Percentiles rank a stretch among this genome's conserved stretches.
Conservation (phyloP, 192 early-diverging fungal genomes). For the Borealophlyctis nickersoniae region DNA sequence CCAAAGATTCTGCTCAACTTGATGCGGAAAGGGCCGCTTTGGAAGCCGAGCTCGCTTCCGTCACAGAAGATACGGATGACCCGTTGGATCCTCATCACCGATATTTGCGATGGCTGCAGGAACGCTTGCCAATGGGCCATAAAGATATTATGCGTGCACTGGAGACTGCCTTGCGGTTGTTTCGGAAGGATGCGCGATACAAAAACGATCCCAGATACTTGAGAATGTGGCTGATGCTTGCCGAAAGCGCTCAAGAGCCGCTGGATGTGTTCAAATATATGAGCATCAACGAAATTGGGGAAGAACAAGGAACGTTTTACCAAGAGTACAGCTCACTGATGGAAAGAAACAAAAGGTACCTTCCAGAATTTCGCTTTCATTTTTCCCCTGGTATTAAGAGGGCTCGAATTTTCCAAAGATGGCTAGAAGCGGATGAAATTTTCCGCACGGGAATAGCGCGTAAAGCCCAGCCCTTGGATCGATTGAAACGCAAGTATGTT, state of each 20-base stretch:
- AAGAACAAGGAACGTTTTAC: slow-evolving; percentile 63
- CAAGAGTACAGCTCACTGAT: slow-evolving; percentile 69
- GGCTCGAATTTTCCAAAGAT: slow-evolving; percentile 13
- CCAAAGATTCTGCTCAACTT: not conserved
- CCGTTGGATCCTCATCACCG: slow-evolving; percentile 33
- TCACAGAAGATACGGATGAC: slow-evolving; percentile 19
- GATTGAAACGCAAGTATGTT: slow-evolving; percentile 54
- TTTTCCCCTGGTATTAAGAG: slow-evolving; percentile 14
- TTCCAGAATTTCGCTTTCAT: slow-evolving; percentile 4
- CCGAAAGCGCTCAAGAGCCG: slow-evolving; percentile 41
- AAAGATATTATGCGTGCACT: slow-evolving; percentile 11
- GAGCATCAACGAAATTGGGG: slow-evolving; percentile 67
- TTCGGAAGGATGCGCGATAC: slow-evolving; percentile 38
- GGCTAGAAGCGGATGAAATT: slow-evolving; percentile 61
- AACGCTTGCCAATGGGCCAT: slow-evolving; percentile 30
- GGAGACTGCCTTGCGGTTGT: slow-evolving; percentile 30
- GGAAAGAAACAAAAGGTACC: slow-evolving; percentile 41
- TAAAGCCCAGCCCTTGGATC: slow-evolving; percentile 66
- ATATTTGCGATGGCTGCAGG: slow-evolving; percentile 40
- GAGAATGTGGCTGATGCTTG: slow-evolving; percentile 64
- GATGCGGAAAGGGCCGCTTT: slow-evolving; percentile 7
- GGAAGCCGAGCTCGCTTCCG: not conserved
- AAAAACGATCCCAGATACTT: slow-evolving; percentile 48
- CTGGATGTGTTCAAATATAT: slow-evolving; percentile 77
- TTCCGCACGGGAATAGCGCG: slow-evolving; percentile 64